Conservation (phyloP, 192 early-diverging fungal genomes). For the Oehlia diaphana region DNA sequence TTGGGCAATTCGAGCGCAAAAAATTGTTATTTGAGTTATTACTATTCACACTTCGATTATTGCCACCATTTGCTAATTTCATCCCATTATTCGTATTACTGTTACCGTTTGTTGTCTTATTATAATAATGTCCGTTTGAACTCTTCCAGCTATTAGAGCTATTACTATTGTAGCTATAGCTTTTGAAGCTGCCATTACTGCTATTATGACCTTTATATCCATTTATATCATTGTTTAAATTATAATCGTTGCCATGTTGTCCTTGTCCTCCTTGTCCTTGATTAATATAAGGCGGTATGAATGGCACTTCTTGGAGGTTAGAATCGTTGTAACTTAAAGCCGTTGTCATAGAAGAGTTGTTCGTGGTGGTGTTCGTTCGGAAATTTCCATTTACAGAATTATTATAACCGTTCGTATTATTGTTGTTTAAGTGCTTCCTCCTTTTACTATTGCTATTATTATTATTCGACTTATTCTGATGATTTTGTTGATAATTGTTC, state of each 20-base stretch:
- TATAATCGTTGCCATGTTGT: neutral
- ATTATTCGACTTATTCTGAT: neutral
- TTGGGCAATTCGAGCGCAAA: neutral
- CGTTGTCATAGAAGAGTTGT: no score
- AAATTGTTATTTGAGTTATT: neutral
- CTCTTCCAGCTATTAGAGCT: neutral
- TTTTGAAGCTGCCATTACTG: neutral
- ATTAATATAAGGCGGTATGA: neutral
- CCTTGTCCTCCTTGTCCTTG: neutral
- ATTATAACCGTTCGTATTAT: no score
- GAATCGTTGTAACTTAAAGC: neutral
- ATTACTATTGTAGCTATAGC: neutral
- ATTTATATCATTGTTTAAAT: neutral
- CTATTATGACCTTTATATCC: neutral
- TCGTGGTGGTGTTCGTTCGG: no score
- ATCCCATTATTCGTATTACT: neutral
- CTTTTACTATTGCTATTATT: neutral
- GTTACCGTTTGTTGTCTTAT: neutral
- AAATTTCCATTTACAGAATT: neutral
- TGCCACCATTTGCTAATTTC: neutral
- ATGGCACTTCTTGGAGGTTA: no score
- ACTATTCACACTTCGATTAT: neutral
- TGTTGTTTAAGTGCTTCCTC: neutral
- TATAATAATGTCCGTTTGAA: neutral
- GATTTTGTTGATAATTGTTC: constrained; percentile 3